Evolutionary conservation across 2,329 filamentous ascomycete genomes (phyloP), one percentile per base, ranked within the genome.

Genomic region (Diaporthe capsici): DNA sequence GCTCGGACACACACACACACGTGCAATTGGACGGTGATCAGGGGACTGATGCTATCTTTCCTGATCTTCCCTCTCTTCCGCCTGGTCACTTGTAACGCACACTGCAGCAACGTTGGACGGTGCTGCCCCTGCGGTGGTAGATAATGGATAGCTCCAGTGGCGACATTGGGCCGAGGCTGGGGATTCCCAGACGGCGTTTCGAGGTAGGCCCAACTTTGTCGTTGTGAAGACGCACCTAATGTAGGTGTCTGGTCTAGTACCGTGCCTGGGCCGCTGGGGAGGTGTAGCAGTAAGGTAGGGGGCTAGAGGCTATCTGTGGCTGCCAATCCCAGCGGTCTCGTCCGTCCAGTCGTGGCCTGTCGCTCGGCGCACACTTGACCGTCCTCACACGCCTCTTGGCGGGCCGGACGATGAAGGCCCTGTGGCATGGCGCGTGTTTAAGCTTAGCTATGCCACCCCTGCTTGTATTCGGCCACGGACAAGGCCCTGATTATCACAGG

Each of bases 371-470:
- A 25, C 28, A 71, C 63, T 70, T 65, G 63, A 74, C 67, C 61
- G 60, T 70, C 72, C 60, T 72, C 71, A 68, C 70, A 65, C 74
- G 58, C 72, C 61, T 70, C 51, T 67, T 60, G 37, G 72, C 72
- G 72, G 72, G 72, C 72, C 72, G 72, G 51, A 55, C 53, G 63
- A 61, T 42, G 34, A 51, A 73, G 74, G 55, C 61, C 74, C 63
- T 73, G 71, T 65, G 71, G 61, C 65, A 73, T 60, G 61, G 71
- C 71, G 74, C 61, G 71, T 73, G 74, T 65, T 73, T 73, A 70
- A 70, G 65, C 65, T 73, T 55, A 65, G 65, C 65, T 71, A 44
- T 51, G 44, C 31, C 31, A 71, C 39, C 73, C 57, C 65, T 71
- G 65, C 60, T 53, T 71, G 63, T 71, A 44, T 55, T 71, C 47